These are phyloP conservation scores for Colletotrichum agaves DNA, from an alignment of 2,329 filamentous ascomycete genomes.

Conservation along the genomic window DNA sequence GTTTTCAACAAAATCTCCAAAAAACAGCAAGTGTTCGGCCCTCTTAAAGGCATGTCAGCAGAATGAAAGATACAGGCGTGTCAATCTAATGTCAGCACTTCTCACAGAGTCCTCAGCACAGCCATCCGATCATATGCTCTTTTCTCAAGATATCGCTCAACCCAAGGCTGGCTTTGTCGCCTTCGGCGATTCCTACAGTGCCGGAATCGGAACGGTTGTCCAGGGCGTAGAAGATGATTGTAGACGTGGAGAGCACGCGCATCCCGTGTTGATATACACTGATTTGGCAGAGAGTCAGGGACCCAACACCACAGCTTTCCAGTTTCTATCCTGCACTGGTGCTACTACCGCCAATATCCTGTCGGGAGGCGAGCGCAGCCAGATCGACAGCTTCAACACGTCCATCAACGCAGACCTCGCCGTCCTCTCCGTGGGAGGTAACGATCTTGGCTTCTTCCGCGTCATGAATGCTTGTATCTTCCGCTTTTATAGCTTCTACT, in stretches of 20 bases:
- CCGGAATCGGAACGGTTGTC: conserved; percentile 58
- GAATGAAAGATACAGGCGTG: background rate
- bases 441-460: conserved; percentile 61
- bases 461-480: conserved; percentile 63
- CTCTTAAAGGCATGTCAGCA: conserved; percentile 21
- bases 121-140: background rate
- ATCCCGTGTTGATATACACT: conserved; percentile 52
- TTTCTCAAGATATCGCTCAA: background rate
- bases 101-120: conserved; percentile 1
- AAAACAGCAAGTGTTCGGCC: conserved; percentile 3
- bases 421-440: conserved; percentile 59
- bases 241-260: conserved; percentile 54
- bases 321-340: conserved; percentile 60
- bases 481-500: conserved; percentile 60
- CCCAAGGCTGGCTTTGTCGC: conserved; percentile 48
- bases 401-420: conserved; percentile 54
- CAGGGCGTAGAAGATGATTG: conserved; percentile 54
- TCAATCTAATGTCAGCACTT: background rate
- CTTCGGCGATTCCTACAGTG: conserved; percentile 59
- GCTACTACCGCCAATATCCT: conserved; percentile 55
- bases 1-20: background rate
- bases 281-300: conserved; percentile 47
- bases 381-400: conserved; percentile 55
- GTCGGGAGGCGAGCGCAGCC: conserved; percentile 48
- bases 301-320: conserved; percentile 48